Base-by-base conservation (phyloP, 139 green algal genomes). In the Chlorella sp. region DNA sequence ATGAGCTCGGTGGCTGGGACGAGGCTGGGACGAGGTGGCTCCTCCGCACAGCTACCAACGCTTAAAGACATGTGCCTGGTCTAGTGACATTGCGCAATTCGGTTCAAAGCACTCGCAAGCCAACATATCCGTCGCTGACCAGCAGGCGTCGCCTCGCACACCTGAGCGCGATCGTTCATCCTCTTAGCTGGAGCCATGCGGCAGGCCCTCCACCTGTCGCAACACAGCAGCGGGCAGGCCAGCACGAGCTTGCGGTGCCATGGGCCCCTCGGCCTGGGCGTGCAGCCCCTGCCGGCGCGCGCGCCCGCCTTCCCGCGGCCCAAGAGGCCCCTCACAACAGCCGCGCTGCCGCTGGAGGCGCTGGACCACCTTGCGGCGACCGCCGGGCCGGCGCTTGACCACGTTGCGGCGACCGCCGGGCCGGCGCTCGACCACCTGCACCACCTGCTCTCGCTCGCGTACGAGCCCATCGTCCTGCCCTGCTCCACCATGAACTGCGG, bases 401-500 rank as follows among this genome's bases (percentile, higher is more conserved):
- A n/a, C n/a, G n/a, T n/a, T 3, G 75, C 75, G 1, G 23, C 61
- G 23, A 38, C 5, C 48, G 74, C 48, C 48, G 41, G 62, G 25
- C n/a, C n/a, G n/a, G n/a, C n/a, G n/a, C n/a, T n/a, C n/a, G n/a
- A n/a, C n/a, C n/a, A n/a, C n/a, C 29, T 84, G 5, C 38, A 40
- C 2, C 70, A 92, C 38, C 78, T 92, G 68, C 70, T 94, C 43
- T 79, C 83, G 2, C 58, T 98, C 59, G 90, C 83, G 0, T 94
- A 94, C 50, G 91, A 94, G 82, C 84, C 86, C 1, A 81, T 98
- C 1, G 88, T 87, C 23, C 74, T 92, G 40, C 93, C 94, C 12
- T 98, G 94, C 80, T 90, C 83, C 14, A 82, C 83, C 6, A 91
- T 94, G 88, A 95, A 95, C 68, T 98, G 94, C 61, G 94, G 94